Evolutionary conservation across 164 flowering plant species (phyloP).

Genomic region (Akebia trifoliata): DNA sequence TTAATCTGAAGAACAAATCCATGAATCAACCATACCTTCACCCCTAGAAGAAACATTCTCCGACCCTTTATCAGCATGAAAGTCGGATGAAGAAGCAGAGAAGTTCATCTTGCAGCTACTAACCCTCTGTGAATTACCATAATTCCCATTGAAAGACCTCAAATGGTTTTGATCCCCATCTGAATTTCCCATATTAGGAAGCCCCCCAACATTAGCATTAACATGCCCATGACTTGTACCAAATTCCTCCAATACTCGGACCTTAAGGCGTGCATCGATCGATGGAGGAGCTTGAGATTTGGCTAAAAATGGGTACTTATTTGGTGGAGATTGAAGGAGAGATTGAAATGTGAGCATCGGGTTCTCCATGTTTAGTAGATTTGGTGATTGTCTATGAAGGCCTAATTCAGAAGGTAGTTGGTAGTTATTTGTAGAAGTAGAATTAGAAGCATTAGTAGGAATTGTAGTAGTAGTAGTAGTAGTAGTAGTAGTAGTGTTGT

Average conservation of each 20-base stretch:
- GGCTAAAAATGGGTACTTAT: constrained; percentile 13
- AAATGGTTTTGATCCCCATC: constrained; percentile 18
- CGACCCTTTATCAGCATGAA: constrained; percentile 33
- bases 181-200: constrained; percentile 15
- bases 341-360: constrained; percentile 40
- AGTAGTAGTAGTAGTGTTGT: not conserved
- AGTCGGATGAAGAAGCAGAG: constrained; percentile 27
- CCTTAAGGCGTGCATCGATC: constrained; percentile 10
- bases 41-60: constrained; percentile 43
- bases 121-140: constrained; percentile 6
- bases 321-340: constrained; percentile 18
- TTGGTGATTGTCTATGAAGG: constrained; percentile 21
- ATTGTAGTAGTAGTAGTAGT: not conserved
- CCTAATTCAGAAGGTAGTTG: constrained; percentile 26
- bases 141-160: constrained; percentile 27
- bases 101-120: constrained; percentile 33
- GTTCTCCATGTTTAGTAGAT: constrained; percentile 32
- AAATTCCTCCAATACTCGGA: constrained; percentile 14
- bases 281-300: constrained; percentile 11
- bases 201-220: constrained; percentile 13
- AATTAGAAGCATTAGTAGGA: constrained; percentile 1
- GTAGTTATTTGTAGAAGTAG: constrained; percentile 18
- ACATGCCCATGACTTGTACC: constrained; percentile 8
- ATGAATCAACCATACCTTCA: constrained; percentile 55
- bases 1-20: constrained; percentile 55